Base-by-base conservation (phyloP, 2,329 filamentous ascomycete genomes). In the Claviceps capensis region DNA sequence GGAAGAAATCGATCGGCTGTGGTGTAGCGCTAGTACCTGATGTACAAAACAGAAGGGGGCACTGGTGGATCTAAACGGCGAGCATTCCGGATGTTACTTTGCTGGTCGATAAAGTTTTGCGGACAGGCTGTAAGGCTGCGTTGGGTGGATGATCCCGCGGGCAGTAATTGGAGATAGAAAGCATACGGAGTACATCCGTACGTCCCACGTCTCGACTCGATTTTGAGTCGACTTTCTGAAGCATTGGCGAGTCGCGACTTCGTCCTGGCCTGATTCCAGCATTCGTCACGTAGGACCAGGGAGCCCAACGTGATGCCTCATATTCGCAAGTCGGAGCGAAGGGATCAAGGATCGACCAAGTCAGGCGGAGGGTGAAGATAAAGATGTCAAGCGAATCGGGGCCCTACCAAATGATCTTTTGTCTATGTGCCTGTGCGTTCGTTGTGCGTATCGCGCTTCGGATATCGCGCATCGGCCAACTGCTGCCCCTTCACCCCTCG, bases 31-130 rank as follows among this genome's bases (percentile, higher is more conserved):
- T 37, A 47, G 13, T 36, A 16, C 16, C 44, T 34, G 43, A 17
- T 44, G 42, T 44, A 45, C 19, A 45, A 6, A 34, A 34, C 4
- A 19, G 30, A 37, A 37, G 19, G 30, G 16, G 13, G 30, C 30
- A 30, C 17, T 19, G 49, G 57, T 54, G 54, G 57, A 60, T 59
- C 58, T 53, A 22, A 45, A 56, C 58, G 60, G 60, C 59, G 59
- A 61, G 56, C 52, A 57, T 61, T 59, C 60, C 60, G 60, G 56
- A 62, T 61, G 58, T 55, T 58, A 61, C 60, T 53, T 46, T 41
- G 49, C 37, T 36, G 34, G 57, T 55, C 57, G 57, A 60, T 60
- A 57, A 55, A 58, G 59, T 61, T 60, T 59, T 43, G 43, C 49
- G 42, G 36, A 48, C 22, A 51, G 49, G 50, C 49, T 55, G 53